Percentiles rank a stretch among this genome's conserved stretches.
phyloP scores from a whole-genome alignment of 345 rosid species.

The Isatis tinctoria region DNA sequence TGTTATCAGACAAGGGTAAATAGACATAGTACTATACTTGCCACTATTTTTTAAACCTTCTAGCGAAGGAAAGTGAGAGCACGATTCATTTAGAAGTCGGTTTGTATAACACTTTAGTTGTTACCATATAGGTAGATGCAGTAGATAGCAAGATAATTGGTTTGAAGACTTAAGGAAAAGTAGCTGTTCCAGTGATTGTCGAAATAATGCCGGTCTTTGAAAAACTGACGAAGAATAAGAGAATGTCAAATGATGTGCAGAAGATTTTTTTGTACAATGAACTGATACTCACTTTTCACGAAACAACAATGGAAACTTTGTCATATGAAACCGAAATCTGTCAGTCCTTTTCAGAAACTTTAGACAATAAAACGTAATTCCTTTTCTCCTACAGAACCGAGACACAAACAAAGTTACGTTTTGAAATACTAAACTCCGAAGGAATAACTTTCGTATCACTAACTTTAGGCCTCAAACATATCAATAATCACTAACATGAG shows the following conservation, averaged over 20 bases:
- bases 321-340: not conserved
- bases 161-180: slow-evolving; percentile 55
- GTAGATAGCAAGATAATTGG: not conserved
- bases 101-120: no score
- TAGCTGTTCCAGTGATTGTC: slow-evolving; percentile 90
- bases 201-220: slow-evolving; percentile 92
- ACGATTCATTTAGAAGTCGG: no score
- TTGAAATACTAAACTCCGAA: not conserved
- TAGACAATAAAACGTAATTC: not conserved
- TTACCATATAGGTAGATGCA: not conserved
- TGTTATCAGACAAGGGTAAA: no score
- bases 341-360: not conserved
- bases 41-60: no score
- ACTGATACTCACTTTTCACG: not conserved
- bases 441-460: not conserved
- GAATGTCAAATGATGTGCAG: not conserved
- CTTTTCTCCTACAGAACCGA: not conserved
- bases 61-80: no score
- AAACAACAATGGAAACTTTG: not conserved
- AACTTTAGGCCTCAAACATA: not conserved
- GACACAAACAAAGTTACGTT: not conserved
- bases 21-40: no score
- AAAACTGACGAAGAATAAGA: slow-evolving; percentile 51
- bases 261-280: not conserved
- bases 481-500: not conserved